A percentile compares a stretch with the other conserved stretches of the same genome.
These are phyloP conservation scores for Cryomyces minteri DNA, from an alignment of 495 filamentous ascomycete genomes.

Conservation along the genomic window DNA sequence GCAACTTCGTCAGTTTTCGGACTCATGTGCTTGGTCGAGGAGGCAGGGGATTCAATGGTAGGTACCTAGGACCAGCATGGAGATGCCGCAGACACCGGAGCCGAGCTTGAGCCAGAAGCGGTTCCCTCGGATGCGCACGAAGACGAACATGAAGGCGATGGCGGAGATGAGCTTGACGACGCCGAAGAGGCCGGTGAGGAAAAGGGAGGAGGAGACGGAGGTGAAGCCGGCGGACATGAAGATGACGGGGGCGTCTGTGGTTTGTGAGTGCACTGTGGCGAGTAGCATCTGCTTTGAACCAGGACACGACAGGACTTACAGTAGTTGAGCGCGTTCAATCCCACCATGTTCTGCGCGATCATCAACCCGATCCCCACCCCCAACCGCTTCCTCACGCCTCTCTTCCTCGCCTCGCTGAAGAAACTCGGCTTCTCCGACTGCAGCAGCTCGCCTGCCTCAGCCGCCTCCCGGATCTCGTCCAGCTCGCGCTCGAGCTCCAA, in stretches of 20 bases:
- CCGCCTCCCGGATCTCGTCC: background rate
- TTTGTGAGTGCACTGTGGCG: background rate
- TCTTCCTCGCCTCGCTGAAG: background rate
- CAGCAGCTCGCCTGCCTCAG: background rate
- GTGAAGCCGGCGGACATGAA: slow-evolving; percentile 8
- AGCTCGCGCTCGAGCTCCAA: background rate
- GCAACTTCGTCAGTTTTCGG: too few species aligned
- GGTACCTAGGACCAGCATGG: slow-evolving; percentile 1
- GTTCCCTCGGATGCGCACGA: background rate
- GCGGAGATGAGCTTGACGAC: slow-evolving; percentile 3
- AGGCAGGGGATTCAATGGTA: too few species aligned
- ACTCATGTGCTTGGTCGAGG: too few species aligned
- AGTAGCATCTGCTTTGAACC: background rate
- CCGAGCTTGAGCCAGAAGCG: slow-evolving; percentile 6
- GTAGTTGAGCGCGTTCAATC: slow-evolving; percentile 6
- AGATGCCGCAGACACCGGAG: background rate
- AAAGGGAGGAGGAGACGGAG: background rate
- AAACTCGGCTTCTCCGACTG: background rate
- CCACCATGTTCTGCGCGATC: slow-evolving; percentile 3
- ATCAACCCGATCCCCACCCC: slow-evolving; percentile 5
- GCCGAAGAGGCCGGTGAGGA: slow-evolving; percentile 5
- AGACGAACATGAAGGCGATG: slow-evolving; percentile 5
- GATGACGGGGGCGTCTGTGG: slow-evolving; percentile 2
- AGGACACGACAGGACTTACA: background rate
- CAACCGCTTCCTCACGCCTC: slow-evolving; percentile 1